Evolutionary conservation across 2,329 filamentous ascomycete genomes (phyloP), one percentile per base, ranked within the genome.

Genomic region (Penicillium sp.): DNA sequence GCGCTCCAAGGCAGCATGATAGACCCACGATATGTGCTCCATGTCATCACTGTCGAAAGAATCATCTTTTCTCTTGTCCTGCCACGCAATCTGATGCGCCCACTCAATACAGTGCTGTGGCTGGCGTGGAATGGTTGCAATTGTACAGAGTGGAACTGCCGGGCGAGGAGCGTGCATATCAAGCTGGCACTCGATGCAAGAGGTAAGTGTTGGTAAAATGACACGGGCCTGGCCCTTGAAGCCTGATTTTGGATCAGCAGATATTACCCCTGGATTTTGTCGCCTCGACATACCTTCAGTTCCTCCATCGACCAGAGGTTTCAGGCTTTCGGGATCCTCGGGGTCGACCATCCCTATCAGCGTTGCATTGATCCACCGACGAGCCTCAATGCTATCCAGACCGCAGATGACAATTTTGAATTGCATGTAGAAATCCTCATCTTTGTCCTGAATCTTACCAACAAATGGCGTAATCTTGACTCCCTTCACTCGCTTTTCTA

Each of bases 31-130:
- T 63, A 98, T 93, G 69, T 98, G 93, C 65, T 94, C 89, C 36
- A 94, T 88, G 62, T 98, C 89, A 68, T 98, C 94, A 59, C 89
- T 96, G 71, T 98, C 93, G 41, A 98, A 84, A 33, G 81, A 78
- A 13, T 90, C 84, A 56, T 91, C 94, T 54, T 86, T 86, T 65
- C 86, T 85, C 62, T 89, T 83, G 58, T 86, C 81, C 53, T 95
- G 90, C 93, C 93, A 98, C 36, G 93, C 93, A 54, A 98, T 96
- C 63, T 97, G 86, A 67, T 97, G 91, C 0, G 93, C 94, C 93
- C 93, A 98, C 72, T 98, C 93, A 63, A 98, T 88, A 67, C 93
- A 98, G 72, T 98, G 93, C 67, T 97, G 90, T 1, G 93, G 93
- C 66, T 98, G 93, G 11, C 93, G 86, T 8, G 93, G 93, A 57